Conservation (phyloP, 2,329 filamentous ascomycete genomes). For the Alternaria arbusti region DNA sequence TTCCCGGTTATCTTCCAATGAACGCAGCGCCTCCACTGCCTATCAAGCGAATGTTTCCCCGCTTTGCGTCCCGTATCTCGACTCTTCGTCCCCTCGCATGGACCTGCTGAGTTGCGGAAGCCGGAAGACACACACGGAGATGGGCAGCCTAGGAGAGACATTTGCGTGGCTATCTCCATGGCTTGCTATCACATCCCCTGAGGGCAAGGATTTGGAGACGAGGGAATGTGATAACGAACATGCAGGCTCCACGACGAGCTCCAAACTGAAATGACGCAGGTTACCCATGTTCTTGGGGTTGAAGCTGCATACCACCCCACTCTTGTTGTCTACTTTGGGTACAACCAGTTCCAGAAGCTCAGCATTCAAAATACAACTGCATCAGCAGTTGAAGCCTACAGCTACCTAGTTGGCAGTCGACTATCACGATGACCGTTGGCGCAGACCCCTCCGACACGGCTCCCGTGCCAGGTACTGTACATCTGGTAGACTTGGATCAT, state of each 20-base stretch:
- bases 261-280: neutral
- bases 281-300: neutral
- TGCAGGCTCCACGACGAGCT: neutral
- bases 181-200: neutral
- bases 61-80: neutral
- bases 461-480: constrained; percentile 50
- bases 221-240: neutral
- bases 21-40: neutral
- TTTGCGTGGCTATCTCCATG: neutral
- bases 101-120: neutral
- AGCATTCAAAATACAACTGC: neutral
- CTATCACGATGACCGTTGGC: constrained; percentile 6
- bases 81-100: neutral
- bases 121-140: neutral
- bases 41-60: neutral
- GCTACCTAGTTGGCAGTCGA: neutral
- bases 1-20: constrained; percentile 2
- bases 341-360: neutral
- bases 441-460: neutral
- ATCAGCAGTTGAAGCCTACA: neutral
- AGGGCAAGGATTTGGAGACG: neutral
- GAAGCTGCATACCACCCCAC: constrained; percentile 4
- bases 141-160: neutral
- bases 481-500: constrained; percentile 51
- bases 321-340: neutral